These are phyloP conservation scores for Podosphaera xanthii DNA, from an alignment of 2,329 filamentous ascomycete species.

Conservation along the genomic window DNA sequence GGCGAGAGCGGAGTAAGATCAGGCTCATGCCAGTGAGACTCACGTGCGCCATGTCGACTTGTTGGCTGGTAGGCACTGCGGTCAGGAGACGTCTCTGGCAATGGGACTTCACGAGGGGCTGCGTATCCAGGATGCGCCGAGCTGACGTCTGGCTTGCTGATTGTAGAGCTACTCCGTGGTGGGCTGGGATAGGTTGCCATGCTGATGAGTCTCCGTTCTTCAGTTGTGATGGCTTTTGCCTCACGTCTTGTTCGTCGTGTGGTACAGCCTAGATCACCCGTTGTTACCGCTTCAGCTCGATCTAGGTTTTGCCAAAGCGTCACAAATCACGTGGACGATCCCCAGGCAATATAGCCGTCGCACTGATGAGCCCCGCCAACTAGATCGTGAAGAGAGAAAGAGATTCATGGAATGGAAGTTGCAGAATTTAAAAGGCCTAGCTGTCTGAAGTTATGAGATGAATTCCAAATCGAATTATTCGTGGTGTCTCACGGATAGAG, in stretches of 20 bases:
- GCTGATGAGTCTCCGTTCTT: neutral
- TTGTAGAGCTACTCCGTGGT: constrained; percentile 6
- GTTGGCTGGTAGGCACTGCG: neutral
- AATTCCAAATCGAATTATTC: too few relatives aligned
- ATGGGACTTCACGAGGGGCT: neutral
- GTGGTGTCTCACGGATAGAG: too few relatives aligned
- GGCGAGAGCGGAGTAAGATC: neutral
- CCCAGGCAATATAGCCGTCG: too few relatives aligned
- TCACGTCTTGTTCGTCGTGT: neutral
- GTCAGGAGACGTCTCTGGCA: neutral
- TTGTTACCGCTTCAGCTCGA: too few relatives aligned
- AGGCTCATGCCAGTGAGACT: neutral
- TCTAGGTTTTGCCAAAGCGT: too few relatives aligned
- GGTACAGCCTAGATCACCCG: neutral
- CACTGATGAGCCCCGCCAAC: too few relatives aligned
- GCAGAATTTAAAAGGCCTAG: too few relatives aligned
- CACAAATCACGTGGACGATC: too few relatives aligned
- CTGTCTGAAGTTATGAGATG: too few relatives aligned
- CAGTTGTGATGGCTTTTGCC: neutral
- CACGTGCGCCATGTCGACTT: too few relatives aligned
- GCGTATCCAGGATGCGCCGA: neutral
- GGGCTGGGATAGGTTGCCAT: constrained; percentile 5
- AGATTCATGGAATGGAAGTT: too few relatives aligned
- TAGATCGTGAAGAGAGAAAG: too few relatives aligned
- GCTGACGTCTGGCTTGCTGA: constrained; percentile 1